phyloP scores from a whole-genome alignment of 73 alveolate genomes.

The Halteria grandinella region DNA sequence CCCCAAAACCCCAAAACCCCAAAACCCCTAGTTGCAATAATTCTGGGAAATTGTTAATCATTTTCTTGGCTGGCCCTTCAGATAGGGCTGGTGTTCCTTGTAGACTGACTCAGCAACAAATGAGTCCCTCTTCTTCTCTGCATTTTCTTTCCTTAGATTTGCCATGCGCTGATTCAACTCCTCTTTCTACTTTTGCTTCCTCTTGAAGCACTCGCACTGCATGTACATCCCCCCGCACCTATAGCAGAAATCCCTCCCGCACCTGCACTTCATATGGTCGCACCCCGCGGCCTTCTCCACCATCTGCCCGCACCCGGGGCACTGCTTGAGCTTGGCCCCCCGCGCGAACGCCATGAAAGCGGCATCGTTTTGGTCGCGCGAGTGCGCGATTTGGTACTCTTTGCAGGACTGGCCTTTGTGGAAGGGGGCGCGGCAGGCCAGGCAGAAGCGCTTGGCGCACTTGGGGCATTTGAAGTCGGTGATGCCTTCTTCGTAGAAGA shows the following conservation, averaged over 20 bases:
- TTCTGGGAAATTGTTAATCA: no score
- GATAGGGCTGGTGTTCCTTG: no score
- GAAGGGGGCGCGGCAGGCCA: constrained; percentile 62
- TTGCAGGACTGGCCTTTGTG: constrained; percentile 74
- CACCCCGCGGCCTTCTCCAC: constrained; percentile 76
- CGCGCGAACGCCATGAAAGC: constrained; percentile 54
- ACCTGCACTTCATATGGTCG: constrained; percentile 80
- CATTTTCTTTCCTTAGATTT: no score
- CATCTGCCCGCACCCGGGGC: constrained; percentile 76
- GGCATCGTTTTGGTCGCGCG: constrained; percentile 13
- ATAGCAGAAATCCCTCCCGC: constrained; percentile 77
- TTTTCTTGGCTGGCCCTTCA: no score
- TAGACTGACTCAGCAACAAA: no score
- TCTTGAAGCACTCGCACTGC: constrained; percentile 37
- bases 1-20: no score
- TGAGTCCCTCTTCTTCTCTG: no score
- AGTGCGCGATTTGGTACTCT: constrained; percentile 31
- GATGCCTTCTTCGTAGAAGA: constrained; percentile 60
- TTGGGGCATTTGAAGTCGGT: constrained; percentile 63
- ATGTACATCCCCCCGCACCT: constrained; percentile 67
- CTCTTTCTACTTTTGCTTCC: neutral
- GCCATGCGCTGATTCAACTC: no score
- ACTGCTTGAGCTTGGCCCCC: constrained; percentile 68
- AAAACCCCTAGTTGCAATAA: no score
- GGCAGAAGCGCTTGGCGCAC: constrained; percentile 75